phyloP scores from a whole-genome alignment of 2,329 filamentous ascomycete species.

The Thielaviopsis ethacetica region DNA sequence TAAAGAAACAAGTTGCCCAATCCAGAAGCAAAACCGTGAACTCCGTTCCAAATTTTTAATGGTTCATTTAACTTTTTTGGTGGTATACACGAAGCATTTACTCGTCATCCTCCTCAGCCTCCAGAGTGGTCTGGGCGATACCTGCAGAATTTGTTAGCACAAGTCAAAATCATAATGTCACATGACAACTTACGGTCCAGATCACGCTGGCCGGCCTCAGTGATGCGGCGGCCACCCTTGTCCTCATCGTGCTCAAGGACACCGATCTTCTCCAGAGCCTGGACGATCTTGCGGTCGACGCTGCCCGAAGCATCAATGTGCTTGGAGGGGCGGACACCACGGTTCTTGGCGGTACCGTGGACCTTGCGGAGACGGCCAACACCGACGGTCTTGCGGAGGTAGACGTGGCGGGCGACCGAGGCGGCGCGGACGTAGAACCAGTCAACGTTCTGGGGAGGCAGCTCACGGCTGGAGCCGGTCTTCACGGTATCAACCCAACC shows the following conservation, averaged over 20 bases:
- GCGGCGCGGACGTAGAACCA: conserved; percentile 91
- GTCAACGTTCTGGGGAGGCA: conserved; percentile 94
- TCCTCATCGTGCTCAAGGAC: conserved; percentile 96
- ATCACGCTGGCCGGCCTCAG: conserved; percentile 95
- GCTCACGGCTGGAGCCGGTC: conserved; percentile 91
- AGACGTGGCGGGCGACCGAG: conserved; percentile 92
- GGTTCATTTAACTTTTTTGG: conserved; percentile 10
- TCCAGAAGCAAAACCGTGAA: conserved; percentile 6
- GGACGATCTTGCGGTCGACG: conserved; percentile 94
- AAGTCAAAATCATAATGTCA: background rate
- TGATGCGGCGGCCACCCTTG: conserved; percentile 96
- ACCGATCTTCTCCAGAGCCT: conserved; percentile 98
- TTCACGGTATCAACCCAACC: conserved; percentile 99
- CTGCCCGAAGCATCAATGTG: conserved; percentile 91
- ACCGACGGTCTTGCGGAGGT: conserved; percentile 98
- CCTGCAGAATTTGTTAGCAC: conserved; percentile 21
- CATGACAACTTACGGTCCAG: conserved; percentile 53
- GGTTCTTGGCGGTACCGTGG: conserved; percentile 95
- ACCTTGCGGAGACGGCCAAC: conserved; percentile 94
- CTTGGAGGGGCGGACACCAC: conserved; percentile 75
- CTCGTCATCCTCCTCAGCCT: conserved; percentile 54
- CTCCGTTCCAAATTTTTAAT: conserved; percentile 6
- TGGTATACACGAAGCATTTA: conserved; percentile 25
- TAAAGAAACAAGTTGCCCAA: conserved; percentile 3
- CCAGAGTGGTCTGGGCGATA: conserved; percentile 67